A percentile compares a stretch with the other conserved stretches of the same genome.
These are phyloP conservation scores for Quercus tomentella DNA, from an alignment of 331 rosid genomes.

Conservation along the genomic window DNA sequence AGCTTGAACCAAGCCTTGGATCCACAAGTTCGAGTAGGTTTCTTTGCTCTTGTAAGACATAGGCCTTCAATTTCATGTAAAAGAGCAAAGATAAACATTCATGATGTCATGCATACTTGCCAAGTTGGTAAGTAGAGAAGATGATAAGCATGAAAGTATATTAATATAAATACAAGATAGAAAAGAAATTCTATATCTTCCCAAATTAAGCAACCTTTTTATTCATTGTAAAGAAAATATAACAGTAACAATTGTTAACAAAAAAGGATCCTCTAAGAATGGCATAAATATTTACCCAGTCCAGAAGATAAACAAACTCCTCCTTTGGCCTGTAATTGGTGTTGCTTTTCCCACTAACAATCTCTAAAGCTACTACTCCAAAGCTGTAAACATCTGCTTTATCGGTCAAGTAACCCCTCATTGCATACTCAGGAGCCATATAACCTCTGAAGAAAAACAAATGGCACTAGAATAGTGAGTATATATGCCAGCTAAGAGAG, in stretches of 20 bases:
- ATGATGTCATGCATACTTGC: neutral
- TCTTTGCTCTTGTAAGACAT: constrained; percentile 82
- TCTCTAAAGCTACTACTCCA: constrained; percentile 38
- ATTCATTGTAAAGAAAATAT: neutral
- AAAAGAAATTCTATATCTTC: neutral
- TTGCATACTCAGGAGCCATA: constrained; percentile 51
- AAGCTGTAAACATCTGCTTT: constrained; percentile 47
- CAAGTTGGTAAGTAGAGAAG: neutral
- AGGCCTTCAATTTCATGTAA: constrained; percentile 50
- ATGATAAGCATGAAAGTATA: neutral
- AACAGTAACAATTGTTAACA: neutral
- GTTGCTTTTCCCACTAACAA: constrained; percentile 32
- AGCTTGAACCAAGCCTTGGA: constrained; percentile 50
- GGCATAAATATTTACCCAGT: constrained; percentile 28
- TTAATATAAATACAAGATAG: neutral
- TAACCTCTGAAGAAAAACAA: constrained; percentile 24
- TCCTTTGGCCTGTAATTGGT: constrained; percentile 20
- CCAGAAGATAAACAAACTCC: constrained; percentile 35
- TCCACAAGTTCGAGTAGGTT: constrained; percentile 75
- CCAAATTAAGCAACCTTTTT: too few species aligned
- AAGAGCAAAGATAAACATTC: neutral
- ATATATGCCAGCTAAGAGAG: neutral
- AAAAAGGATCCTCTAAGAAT: neutral
- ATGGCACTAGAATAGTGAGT: neutral
- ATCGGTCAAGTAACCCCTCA: constrained; percentile 37